Conservation (phyloP, 2,329 filamentous ascomycete species). For the Penicillium sp. region DNA sequence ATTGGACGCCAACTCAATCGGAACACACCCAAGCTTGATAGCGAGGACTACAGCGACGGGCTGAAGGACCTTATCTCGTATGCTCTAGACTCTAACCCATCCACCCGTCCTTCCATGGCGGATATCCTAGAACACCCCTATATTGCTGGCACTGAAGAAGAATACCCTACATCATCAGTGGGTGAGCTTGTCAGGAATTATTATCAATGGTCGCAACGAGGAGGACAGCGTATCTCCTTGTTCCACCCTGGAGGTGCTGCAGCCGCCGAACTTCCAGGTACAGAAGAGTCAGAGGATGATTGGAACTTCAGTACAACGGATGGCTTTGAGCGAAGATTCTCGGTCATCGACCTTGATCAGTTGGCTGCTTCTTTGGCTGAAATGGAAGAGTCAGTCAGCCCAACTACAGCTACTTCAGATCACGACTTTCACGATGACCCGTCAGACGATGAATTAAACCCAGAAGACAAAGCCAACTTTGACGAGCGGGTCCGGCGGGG, state of each 20-base stretch:
- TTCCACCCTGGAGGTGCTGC: constrained; percentile 62
- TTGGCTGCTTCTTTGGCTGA: constrained; percentile 49
- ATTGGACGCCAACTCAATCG: constrained; percentile 47
- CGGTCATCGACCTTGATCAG: constrained; percentile 48
- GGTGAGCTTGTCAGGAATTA: constrained; percentile 49
- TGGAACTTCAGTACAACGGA: constrained; percentile 68
- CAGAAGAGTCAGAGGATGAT: constrained; percentile 51
- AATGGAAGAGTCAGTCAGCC: constrained; percentile 42
- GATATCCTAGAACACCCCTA: constrained; percentile 49
- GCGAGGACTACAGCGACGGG: constrained; percentile 44
- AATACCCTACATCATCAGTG: constrained; percentile 46
- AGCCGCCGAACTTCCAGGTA: constrained; percentile 53
- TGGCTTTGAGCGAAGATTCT: constrained; percentile 57
- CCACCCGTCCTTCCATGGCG: constrained; percentile 47
- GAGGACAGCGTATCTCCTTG: constrained; percentile 55
- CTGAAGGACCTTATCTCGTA: constrained; percentile 48
- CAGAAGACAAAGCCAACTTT: constrained; percentile 53
- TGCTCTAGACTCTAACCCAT: constrained; percentile 45
- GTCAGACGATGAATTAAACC: constrained; percentile 36
- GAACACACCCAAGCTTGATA: constrained; percentile 44
- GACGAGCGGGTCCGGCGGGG: constrained; percentile 60
- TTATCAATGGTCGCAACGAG: constrained; percentile 50
- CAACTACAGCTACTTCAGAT: constrained; percentile 27
- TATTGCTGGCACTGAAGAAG: constrained; percentile 43
- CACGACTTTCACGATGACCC: constrained; percentile 30